Base-by-base conservation (phyloP, 2,329 filamentous ascomycete genomes). In the Botrytis squamosa region DNA sequence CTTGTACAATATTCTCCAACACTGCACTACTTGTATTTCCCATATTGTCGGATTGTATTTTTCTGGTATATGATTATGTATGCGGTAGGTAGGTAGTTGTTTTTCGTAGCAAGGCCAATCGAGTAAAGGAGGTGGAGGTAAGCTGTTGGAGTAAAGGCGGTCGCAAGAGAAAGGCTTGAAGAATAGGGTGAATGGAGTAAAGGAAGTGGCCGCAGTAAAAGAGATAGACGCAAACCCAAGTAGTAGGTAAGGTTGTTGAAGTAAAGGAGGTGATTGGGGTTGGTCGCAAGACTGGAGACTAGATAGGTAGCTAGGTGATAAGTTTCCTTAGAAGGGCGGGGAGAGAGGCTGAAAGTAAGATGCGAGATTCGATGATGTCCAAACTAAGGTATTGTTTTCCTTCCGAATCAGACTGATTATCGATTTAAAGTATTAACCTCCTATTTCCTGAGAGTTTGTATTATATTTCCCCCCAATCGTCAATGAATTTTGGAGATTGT, bases 1-100 rank as follows among this genome's bases (percentile, higher is more conserved):
- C 94, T 81, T 97, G 93, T 83, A 98, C 95, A 81, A 99, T 98
- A 85, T 92, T 96, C 85, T 98, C 95, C 84, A 98, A 88, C 82
- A 98, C 91, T 79, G 88, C 85, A 82, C 90, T 92, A 78, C 88
- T 90, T 74, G 89, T 88, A 84, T 92, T 92, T 79, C 90, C 90
- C 90, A 92, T 92, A 77, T 78, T 83, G 38, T 10, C 64, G 18
- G 10, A 59, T 52, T 68, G 14, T 36, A 7, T 38, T 36, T 46
- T 20, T 71, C 20, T 36, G 42, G 29, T 44, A 22, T 81, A 77
- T 70, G 18, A 33, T 64, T 75, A 62, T 70, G 69, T 71, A 66
- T 67, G 42, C 63, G 25, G 57, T 63, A 46, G 52, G 64, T 67
- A 7, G 25, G 49, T 55, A 49, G 29, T 20, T 71, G 44, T 64